Conservation (phyloP, 306 rosid genomes). For the Trifolium dubium region DNA sequence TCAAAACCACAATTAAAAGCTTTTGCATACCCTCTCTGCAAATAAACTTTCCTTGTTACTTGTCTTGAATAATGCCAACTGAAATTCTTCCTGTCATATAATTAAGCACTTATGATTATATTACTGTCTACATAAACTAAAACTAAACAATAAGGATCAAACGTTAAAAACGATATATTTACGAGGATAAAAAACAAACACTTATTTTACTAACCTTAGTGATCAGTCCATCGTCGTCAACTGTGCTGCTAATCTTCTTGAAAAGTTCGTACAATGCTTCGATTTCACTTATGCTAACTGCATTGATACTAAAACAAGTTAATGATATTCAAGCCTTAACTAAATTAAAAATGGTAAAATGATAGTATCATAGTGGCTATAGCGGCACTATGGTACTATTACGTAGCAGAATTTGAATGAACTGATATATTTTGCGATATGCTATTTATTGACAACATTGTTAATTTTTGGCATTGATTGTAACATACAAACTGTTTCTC, state of each 20-base stretch:
- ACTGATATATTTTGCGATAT: not conserved
- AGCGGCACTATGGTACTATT: not conserved
- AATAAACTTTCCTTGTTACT: slow-evolving; percentile 77
- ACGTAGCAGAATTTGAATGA: not conserved
- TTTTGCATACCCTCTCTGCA: slow-evolving; percentile 70
- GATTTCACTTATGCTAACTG: slow-evolving; percentile 88
- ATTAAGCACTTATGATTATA: not conserved
- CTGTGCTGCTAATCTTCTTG: slow-evolving; percentile 77
- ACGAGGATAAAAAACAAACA: not conserved
- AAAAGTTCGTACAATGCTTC: slow-evolving; percentile 85
- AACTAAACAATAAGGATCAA: too few species aligned
- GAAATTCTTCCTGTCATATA: slow-evolving; percentile 76
- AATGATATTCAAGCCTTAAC: slow-evolving; percentile 9
- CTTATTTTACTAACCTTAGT: slow-evolving; percentile 55
- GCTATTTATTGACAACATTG: too few species aligned
- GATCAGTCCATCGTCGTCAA: slow-evolving; percentile 77
- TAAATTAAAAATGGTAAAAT: not conserved
- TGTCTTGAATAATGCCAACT: slow-evolving; percentile 79
- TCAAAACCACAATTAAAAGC: too few species aligned
- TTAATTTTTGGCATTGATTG: slow-evolving; percentile 12
- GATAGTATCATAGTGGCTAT: not conserved
- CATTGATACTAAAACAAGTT: slow-evolving; percentile 38
- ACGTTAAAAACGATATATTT: not conserved
- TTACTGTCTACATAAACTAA: too few species aligned
- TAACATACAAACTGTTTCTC: slow-evolving; percentile 74